Conservation (phyloP, 1,284 basidiomycete species). For the Sporisorium sorghi region DNA sequence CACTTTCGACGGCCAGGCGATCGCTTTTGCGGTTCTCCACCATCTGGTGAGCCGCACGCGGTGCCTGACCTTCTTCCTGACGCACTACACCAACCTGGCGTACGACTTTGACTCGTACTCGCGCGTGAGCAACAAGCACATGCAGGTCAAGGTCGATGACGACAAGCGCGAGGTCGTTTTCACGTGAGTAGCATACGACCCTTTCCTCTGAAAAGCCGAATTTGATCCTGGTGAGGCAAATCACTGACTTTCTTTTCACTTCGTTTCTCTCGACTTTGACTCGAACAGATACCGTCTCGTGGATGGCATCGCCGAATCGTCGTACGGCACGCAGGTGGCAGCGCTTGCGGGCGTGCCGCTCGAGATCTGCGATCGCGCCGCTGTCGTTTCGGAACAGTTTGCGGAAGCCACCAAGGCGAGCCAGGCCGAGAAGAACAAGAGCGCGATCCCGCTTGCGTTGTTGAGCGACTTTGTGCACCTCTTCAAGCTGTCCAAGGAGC, state of each 20-base stretch:
- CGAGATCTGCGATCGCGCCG: conserved; percentile 65
- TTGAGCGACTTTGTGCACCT: conserved; percentile 66
- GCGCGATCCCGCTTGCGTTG: conserved; percentile 55
- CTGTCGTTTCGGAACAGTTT: conserved; percentile 61
- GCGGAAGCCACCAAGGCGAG: conserved; percentile 51
- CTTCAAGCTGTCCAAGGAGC: conserved; percentile 46
- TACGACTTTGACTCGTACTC: conserved; percentile 64
- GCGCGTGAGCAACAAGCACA: conserved; percentile 67
- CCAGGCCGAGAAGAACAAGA: conserved; percentile 59
- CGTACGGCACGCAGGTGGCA: conserved; percentile 75
- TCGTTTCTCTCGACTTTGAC: neutral
- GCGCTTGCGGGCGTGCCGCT: conserved; percentile 65
- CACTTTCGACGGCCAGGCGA: conserved; percentile 68
- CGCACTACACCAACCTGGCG: conserved; percentile 66
- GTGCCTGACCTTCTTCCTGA: conserved; percentile 68
- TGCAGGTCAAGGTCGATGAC: conserved; percentile 68
- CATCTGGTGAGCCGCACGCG: conserved; percentile 64
- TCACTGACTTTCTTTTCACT: conserved; percentile 6
- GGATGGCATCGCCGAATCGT: conserved; percentile 80
- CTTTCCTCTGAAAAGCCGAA: too few species aligned
- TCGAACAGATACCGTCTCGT: conserved; percentile 62
- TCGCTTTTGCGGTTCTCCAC: conserved; percentile 67
- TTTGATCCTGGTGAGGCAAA: too few species aligned
- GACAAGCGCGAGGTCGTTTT: conserved; percentile 65
- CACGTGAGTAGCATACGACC: conserved; percentile 63